Evolutionary conservation across 169 alveolate genomes (phyloP).

Genomic region (Cryptosporidium bovis): DNA sequence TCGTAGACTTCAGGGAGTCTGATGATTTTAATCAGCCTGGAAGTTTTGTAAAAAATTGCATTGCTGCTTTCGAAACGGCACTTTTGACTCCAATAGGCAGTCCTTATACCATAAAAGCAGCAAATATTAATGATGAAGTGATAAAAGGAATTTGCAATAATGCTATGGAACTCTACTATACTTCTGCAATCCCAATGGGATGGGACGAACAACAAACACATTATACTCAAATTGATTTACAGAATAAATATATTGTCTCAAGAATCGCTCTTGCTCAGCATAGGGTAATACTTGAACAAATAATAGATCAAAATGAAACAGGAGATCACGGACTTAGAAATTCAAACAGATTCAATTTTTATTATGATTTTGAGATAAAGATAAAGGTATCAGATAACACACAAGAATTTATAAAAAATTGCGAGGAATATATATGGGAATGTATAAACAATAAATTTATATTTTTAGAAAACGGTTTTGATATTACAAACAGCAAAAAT

Average conservation of each 20-base stretch:
- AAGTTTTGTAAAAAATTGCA: constrained; percentile 46
- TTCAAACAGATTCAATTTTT: constrained; percentile 31
- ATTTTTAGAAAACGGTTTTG: constrained; percentile 50
- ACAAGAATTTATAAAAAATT: constrained; percentile 34
- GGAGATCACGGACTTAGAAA: constrained; percentile 30
- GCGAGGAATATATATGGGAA: constrained; percentile 53
- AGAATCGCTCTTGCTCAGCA: constrained; percentile 69
- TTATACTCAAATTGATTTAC: constrained; percentile 12
- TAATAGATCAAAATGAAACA: constrained; percentile 25
- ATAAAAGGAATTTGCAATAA: constrained; percentile 28
- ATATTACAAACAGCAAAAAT: constrained; percentile 39
- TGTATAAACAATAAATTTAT: constrained; percentile 26
- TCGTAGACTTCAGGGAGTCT: constrained; percentile 59
- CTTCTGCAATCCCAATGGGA: constrained; percentile 62
- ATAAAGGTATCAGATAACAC: constrained; percentile 39
- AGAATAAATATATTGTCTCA: constrained; percentile 25
- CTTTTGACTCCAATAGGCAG: constrained; percentile 49
- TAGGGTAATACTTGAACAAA: constrained; percentile 28
- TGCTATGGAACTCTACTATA: constrained; percentile 30
- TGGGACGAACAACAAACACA: constrained; percentile 71
- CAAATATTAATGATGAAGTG: constrained; percentile 6
- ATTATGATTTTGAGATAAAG: not conserved
- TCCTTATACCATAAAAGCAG: constrained; percentile 26
- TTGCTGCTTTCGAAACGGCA: constrained; percentile 69
- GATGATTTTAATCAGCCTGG: constrained; percentile 56